Evolutionary conservation across 768 basidiomycete species (phyloP), one percentile per base, ranked within the genome.

Genomic region (Boletus coccyginus): DNA sequence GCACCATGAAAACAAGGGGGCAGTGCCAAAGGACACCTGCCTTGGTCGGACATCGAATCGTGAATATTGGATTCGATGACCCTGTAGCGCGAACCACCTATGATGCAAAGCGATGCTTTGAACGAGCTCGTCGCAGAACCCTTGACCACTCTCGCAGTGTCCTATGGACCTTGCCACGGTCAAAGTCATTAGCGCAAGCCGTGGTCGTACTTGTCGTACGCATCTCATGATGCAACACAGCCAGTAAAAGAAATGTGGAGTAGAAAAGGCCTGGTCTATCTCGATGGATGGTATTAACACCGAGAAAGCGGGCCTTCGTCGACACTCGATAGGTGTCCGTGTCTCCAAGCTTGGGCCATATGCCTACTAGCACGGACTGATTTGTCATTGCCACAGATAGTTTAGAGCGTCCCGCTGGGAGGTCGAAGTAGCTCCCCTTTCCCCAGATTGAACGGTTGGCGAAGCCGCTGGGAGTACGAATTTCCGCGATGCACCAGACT

Each of bases 341-440:
- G 31, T 52, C 43, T 38, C 48, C 58, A 29, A 44, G 50, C 33
- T 46, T 50, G 49, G 51, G 52, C 3, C 38, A 50, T 44, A 29
- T 19, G 21, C 21, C 35, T 60, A 31, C 56, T 10, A 46, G 53
- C 38, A 32, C 14, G 41, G 56, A 44, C n/a, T 13, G 7, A 43
- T 54, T 62, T 62, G 52, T 59, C 58, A 42, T 55, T 52, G 46
- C 53, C 48, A 55, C 54, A 51, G 42, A 56, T 42, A 46, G 41
- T 46, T 56, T 36, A 19, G 45, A 51, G 38, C 46, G 19, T 33
- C 42, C 39, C 35, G 21, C 50, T 27, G 41, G n/a, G 50, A 59
- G 56, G 50, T 56, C 50, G 55, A 62, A 45, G 60, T 33, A 31
- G n/a, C 45, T 14, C 19, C 43, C 38, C 29, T 52, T 35, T 43